Conservation (phyloP, 179 eudicot species). For the Nepenthes alata region DNA sequence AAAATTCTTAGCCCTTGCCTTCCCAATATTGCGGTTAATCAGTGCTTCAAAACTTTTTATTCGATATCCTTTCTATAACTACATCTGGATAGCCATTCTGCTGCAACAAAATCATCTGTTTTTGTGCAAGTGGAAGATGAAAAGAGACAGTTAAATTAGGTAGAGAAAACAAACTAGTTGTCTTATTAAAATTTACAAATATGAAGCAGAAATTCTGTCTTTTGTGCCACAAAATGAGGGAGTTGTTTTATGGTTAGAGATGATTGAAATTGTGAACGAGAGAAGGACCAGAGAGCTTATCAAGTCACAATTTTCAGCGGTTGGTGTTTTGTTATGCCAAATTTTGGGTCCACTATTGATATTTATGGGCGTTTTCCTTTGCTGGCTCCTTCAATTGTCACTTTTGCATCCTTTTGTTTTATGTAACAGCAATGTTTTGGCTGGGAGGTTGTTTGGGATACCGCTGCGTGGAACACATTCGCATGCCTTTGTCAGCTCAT, state of each 20-base stretch:
- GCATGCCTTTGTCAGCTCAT: conserved; percentile 98
- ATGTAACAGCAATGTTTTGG: conserved; percentile 72
- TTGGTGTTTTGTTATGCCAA: too few relatives aligned
- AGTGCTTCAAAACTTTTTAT: too few relatives aligned
- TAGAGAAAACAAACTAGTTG: neutral
- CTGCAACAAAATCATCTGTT: neutral
- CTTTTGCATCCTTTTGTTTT: conserved; percentile 7
- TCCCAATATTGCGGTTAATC: too few relatives aligned
- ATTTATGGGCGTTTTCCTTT: neutral
- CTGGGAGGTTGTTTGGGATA: conserved; percentile 94
- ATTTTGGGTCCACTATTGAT: too few relatives aligned
- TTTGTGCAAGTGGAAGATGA: neutral
- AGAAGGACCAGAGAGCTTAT: neutral
- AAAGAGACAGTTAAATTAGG: too few relatives aligned
- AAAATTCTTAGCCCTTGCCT: too few relatives aligned
- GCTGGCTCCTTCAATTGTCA: neutral
- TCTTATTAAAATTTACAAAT: neutral
- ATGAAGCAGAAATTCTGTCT: neutral
- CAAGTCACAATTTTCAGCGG: neutral
- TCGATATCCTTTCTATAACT: too few relatives aligned
- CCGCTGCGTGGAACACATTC: conserved; percentile 95
- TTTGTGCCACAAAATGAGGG: neutral
- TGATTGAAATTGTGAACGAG: neutral
- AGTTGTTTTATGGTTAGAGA: neutral
- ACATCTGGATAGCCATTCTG: too few relatives aligned